Conservation (phyloP, 1,139 yeast genomes). For the Candida pseudocylindracea region DNA sequence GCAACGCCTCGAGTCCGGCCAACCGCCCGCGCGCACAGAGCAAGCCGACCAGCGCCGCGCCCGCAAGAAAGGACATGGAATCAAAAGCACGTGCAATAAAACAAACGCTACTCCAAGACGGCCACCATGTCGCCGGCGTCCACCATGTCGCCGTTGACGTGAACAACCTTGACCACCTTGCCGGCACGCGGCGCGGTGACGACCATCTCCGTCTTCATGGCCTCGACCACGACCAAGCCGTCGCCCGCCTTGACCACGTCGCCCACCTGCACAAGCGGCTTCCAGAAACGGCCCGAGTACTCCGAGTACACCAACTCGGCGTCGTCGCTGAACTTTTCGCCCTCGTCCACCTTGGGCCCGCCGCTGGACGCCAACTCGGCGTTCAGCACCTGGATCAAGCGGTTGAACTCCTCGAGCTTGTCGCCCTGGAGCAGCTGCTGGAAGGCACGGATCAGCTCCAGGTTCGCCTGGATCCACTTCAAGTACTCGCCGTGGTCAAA, state of each 20-base stretch:
- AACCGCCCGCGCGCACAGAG: too few relatives aligned
- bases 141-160: constrained; percentile 82
- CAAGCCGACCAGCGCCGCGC: too few relatives aligned
- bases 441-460: constrained; percentile 50
- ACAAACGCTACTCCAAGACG: constrained; percentile 23
- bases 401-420: constrained; percentile 64
- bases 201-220: constrained; percentile 96
- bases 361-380: constrained; percentile 30
- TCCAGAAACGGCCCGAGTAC: constrained; percentile 94
- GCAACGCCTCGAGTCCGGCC: too few relatives aligned
- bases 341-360: constrained; percentile 15
- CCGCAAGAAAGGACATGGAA: too few relatives aligned
- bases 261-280: constrained; percentile 66
- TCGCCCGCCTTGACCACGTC: constrained; percentile 54
- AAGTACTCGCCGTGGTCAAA: constrained; percentile 69
- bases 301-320: constrained; percentile 81
- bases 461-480: constrained; percentile 56
- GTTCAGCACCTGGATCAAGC: constrained; percentile 65
- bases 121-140: constrained; percentile 92
- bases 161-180: constrained; percentile 55
- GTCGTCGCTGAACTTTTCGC: constrained; percentile 40
- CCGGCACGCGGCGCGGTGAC: constrained; percentile 57
- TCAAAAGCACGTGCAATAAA: too few relatives aligned
- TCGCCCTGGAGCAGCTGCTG: constrained; percentile 52
- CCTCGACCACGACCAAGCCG: constrained; percentile 76